Percentiles rank a stretch among this genome's conserved stretches.
phyloP scores from a whole-genome alignment of 2,329 filamentous ascomycete species.

The Xylariaceae sp. region DNA sequence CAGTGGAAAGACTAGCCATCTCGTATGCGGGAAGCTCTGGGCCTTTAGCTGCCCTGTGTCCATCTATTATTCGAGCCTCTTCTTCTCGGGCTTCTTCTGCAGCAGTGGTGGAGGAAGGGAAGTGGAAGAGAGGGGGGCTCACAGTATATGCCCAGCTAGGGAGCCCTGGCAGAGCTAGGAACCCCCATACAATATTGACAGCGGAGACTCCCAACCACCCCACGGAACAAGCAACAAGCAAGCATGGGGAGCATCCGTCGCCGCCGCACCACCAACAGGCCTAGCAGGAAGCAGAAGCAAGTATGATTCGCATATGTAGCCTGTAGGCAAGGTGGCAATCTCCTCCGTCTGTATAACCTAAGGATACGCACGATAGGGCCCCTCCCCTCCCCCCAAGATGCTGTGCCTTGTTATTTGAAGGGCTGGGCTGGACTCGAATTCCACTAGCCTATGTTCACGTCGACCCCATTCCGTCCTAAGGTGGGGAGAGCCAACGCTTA shows the following conservation, averaged over 20 bases:
- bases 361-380: slow-evolving; percentile 19
- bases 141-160: not conserved
- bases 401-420: slow-evolving; percentile 20
- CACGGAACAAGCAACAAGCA: slow-evolving; percentile 25
- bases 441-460: slow-evolving; percentile 19
- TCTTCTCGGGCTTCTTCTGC: slow-evolving; percentile 12
- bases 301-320: slow-evolving; percentile 47
- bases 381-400: no score
- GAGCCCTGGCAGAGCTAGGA: slow-evolving; percentile 18
- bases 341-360: slow-evolving; percentile 28
- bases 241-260: slow-evolving; percentile 22
- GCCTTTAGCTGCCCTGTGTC: slow-evolving; percentile 17
- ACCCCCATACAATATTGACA: slow-evolving; percentile 21
- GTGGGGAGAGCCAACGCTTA: slow-evolving; percentile 21
- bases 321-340: slow-evolving; percentile 27
- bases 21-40: slow-evolving; percentile 13
- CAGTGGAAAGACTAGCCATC: slow-evolving; percentile 8
- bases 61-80: slow-evolving; percentile 17
- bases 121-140: slow-evolving; percentile 4
- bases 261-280: slow-evolving; percentile 29
- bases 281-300: slow-evolving; percentile 41
- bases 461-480: slow-evolving; percentile 19
- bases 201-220: slow-evolving; percentile 29
- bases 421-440: slow-evolving; percentile 30
- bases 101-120: no score